A percentile compares a stretch with the other conserved stretches of the same genome.
These are phyloP conservation scores for Fusarium chlamydosporum DNA, from an alignment of 2,329 filamentous ascomycete genomes.

Conservation along the genomic window DNA sequence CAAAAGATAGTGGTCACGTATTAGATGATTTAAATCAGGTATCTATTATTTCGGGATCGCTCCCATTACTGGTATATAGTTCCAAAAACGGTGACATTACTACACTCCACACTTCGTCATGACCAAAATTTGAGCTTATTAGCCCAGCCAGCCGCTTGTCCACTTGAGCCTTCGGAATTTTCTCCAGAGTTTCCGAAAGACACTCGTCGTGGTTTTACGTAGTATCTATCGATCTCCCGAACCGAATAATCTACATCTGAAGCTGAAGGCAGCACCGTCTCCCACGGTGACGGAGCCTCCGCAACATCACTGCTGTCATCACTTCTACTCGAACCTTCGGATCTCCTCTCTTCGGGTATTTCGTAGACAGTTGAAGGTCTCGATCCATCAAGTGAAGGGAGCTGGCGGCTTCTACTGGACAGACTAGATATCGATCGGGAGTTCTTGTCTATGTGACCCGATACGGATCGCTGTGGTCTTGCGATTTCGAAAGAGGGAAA, in stretches of 20 bases:
- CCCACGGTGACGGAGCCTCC: slow-evolving; percentile 13
- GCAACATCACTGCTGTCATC: not conserved
- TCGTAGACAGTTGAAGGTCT: slow-evolving; percentile 9
- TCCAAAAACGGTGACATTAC: not conserved
- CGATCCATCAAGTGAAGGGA: slow-evolving; percentile 3
- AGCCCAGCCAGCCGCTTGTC: not conserved
- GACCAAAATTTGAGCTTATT: slow-evolving; percentile 38
- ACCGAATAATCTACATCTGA: slow-evolving; percentile 55
- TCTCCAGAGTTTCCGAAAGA: slow-evolving; percentile 31
- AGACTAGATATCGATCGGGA: slow-evolving; percentile 5
- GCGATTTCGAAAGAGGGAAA: slow-evolving; percentile 10
- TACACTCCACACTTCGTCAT: not conserved
- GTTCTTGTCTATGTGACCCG: not conserved
- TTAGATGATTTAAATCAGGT: not conserved
- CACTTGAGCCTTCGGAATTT: not conserved
- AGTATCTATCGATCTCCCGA: slow-evolving; percentile 56
- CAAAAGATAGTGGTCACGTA: no score
- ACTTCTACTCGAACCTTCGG: slow-evolving; percentile 9
- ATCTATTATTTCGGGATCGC: not conserved
- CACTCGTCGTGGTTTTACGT: slow-evolving; percentile 43
- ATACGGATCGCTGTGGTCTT: slow-evolving; percentile 10
- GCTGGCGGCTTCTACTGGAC: not conserved
- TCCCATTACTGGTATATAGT: not conserved
- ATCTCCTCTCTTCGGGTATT: not conserved
- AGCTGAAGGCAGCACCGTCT: slow-evolving; percentile 31